Conservation (phyloP, 2,329 filamentous ascomycete species). For the Claviceps purpurea region DNA sequence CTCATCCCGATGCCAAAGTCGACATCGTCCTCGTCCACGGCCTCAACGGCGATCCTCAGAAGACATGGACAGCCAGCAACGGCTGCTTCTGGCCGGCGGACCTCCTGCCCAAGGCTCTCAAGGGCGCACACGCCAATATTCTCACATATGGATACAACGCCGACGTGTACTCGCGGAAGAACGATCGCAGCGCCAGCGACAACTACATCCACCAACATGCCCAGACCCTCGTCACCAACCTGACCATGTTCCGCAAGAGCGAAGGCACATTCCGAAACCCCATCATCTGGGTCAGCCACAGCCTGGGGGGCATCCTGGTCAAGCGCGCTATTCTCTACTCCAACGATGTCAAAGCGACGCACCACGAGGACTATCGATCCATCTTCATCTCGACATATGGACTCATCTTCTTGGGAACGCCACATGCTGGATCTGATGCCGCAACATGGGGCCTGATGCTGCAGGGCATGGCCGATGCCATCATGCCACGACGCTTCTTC, state of each 20-base stretch:
- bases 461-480: slow-evolving; percentile 52
- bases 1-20: slow-evolving; percentile 43
- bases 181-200: slow-evolving; percentile 43
- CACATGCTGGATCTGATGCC: slow-evolving; percentile 55
- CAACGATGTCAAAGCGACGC: slow-evolving; percentile 43
- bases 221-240: slow-evolving; percentile 49
- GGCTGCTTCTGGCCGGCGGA: slow-evolving; percentile 57
- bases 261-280: slow-evolving; percentile 45
- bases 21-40: slow-evolving; percentile 62
- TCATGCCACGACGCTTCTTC: slow-evolving; percentile 53
- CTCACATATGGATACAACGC: slow-evolving; percentile 66
- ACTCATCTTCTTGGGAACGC: slow-evolving; percentile 65
- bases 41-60: slow-evolving; percentile 50
- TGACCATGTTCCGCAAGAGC: slow-evolving; percentile 49
- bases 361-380: slow-evolving; percentile 51
- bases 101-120: slow-evolving; percentile 48
- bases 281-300: slow-evolving; percentile 66
- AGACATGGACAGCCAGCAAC: slow-evolving; percentile 46
- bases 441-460: slow-evolving; percentile 55
- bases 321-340: slow-evolving; percentile 59
- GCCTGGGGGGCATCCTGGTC: slow-evolving; percentile 57
- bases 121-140: slow-evolving; percentile 45
- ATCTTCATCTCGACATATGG: slow-evolving; percentile 65
- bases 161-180: slow-evolving; percentile 38
- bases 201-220: slow-evolving; percentile 59